These are phyloP conservation scores for Ophiosphaerella korrae DNA, from an alignment of 2,329 filamentous ascomycete species.

Conservation along the genomic window DNA sequence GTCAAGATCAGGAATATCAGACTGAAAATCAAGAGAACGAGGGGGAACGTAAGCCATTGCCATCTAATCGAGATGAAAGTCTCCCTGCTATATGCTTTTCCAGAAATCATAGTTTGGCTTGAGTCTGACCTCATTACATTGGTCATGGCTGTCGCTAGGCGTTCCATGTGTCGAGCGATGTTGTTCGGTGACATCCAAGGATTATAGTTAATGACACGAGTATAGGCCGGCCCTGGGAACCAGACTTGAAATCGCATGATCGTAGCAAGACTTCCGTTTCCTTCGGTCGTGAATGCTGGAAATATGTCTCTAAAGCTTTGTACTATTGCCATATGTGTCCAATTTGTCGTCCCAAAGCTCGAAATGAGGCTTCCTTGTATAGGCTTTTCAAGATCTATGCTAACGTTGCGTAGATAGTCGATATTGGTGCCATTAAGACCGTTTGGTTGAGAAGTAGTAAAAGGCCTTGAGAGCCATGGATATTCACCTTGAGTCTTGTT, in stretches of 20 bases:
- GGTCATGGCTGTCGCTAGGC: conserved; percentile 23
- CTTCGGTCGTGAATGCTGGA: conserved; percentile 13
- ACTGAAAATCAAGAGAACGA: conserved; percentile 23
- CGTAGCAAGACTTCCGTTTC: not conserved
- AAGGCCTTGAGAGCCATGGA: conserved; percentile 10
- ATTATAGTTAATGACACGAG: conserved; percentile 3
- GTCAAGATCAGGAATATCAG: conserved; percentile 32
- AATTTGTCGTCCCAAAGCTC: conserved; percentile 12
- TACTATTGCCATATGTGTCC: not conserved
- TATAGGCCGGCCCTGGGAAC: not conserved
- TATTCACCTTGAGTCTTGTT: conserved; percentile 11
- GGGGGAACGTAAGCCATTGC: conserved; percentile 34
- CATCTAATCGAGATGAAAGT: conserved; percentile 21
- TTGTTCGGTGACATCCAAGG: conserved; percentile 25
- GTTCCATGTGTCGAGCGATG: conserved; percentile 23
- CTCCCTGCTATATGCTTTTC: conserved; percentile 15
- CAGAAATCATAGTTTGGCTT: conserved; percentile 3
- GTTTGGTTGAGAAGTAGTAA: not conserved
- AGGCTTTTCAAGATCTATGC: not conserved
- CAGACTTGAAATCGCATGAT: conserved; percentile 2
- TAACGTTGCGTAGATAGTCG: conserved; percentile 11
- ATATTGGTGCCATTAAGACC: conserved; percentile 1
- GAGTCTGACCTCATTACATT: conserved; percentile 20
- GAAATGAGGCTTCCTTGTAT: not conserved
- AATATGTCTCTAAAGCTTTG: conserved; percentile 13